Evolutionary conservation across 371 early-diverging fungal species (phyloP).

Genomic region (Haplosporangium sp.): DNA sequence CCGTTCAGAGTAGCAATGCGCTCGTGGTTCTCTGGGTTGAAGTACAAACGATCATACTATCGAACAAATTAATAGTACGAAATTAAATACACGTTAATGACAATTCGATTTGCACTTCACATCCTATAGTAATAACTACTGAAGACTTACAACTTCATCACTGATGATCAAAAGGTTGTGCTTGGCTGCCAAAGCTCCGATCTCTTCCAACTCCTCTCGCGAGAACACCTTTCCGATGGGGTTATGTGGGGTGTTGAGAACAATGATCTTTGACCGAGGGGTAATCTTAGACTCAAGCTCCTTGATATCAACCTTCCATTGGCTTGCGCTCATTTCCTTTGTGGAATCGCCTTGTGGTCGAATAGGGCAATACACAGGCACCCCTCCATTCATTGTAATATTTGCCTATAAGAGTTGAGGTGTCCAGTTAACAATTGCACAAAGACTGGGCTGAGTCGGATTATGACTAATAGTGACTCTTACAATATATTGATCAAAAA

Average conservation of each 20-base stretch:
- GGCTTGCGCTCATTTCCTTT: constrained; percentile 68
- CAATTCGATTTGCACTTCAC: background rate
- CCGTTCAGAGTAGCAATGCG: constrained; percentile 86
- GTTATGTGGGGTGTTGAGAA: constrained; percentile 97
- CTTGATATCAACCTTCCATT: constrained; percentile 89
- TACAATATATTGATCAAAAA: constrained; percentile 94
- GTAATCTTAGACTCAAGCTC: constrained; percentile 86
- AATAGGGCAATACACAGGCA: constrained; percentile 88
- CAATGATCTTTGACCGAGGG: constrained; percentile 85
- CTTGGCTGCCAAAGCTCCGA: constrained; percentile 83
- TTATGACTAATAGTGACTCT: constrained; percentile 19
- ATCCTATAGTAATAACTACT: background rate
- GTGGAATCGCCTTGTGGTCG: constrained; percentile 63
- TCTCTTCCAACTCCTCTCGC: constrained; percentile 80
- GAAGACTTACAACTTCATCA: constrained; percentile 87
- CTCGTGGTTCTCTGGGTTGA: constrained; percentile 73
- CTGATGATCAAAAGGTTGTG: constrained; percentile 90
- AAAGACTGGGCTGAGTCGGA: background rate
- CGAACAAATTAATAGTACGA: no score
- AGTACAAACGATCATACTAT: constrained; percentile 92
- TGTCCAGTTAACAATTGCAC: background rate
- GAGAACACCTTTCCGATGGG: constrained; percentile 92
- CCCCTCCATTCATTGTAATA: constrained; percentile 91
- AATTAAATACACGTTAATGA: background rate
- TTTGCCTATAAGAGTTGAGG: constrained; percentile 65